These are phyloP conservation scores for Colletotrichum tropicale DNA, from an alignment of 2,329 filamentous ascomycete species.

Conservation along the genomic window DNA sequence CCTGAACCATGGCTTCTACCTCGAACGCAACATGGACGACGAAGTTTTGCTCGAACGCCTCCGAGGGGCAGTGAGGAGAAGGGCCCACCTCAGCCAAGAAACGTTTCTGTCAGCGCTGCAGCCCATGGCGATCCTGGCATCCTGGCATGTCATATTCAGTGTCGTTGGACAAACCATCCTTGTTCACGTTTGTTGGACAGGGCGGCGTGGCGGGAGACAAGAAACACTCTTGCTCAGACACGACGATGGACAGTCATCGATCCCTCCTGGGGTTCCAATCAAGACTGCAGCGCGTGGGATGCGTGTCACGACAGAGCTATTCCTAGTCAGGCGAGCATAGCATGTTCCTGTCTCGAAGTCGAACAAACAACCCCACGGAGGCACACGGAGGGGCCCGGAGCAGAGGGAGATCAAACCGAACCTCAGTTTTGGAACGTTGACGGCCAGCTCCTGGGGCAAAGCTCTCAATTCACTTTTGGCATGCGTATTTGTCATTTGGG, in stretches of 20 bases:
- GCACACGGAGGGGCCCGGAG: background rate
- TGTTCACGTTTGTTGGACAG: background rate
- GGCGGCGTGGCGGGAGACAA: background rate
- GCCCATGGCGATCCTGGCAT: background rate
- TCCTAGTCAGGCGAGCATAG: background rate
- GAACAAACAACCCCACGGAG: slow-evolving; percentile 3
- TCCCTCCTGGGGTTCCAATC: background rate
- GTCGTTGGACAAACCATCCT: background rate
- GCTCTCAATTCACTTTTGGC: background rate
- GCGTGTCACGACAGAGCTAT: background rate
- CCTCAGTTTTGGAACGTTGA: background rate
- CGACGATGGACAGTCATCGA: background rate
- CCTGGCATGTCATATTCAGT: background rate
- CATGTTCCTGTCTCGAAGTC: slow-evolving; percentile 6
- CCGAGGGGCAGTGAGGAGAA: background rate
- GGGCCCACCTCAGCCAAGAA: background rate
- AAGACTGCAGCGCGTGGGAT: background rate
- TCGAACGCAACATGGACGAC: background rate
- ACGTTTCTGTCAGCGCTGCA: slow-evolving; percentile 17
- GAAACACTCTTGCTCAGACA: background rate
- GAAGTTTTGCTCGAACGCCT: background rate
- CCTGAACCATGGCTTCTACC: background rate
- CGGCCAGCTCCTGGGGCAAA: background rate
- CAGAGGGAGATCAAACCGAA: background rate
- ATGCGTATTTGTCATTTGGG: slow-evolving; percentile 1